Conservation (phyloP, 441 rosid genomes). For the Syzygium malaccense region DNA sequence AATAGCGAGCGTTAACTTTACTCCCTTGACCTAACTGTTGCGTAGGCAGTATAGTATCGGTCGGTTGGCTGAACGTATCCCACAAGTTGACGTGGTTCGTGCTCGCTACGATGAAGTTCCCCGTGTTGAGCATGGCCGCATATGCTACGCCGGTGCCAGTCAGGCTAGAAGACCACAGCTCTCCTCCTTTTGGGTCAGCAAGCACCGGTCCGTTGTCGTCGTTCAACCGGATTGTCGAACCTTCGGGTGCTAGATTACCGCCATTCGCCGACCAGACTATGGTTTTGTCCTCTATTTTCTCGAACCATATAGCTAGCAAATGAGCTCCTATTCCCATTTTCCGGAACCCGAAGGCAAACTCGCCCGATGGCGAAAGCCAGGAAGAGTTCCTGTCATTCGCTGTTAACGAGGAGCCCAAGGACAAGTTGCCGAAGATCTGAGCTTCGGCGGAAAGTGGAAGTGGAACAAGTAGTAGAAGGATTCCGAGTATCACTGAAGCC, state of each 20-base stretch:
- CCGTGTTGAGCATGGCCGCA: conserved; percentile 16
- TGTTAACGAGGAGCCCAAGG: neutral
- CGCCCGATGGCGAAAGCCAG: neutral
- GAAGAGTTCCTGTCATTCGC: neutral
- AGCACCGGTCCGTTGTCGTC: conserved; percentile 7
- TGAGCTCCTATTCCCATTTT: neutral
- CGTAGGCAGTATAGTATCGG: conserved; percentile 18
- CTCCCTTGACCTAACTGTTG: neutral
- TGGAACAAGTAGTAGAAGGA: too few relatives aligned
- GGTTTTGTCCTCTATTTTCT: conserved; percentile 19
- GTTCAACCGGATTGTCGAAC: conserved; percentile 5
- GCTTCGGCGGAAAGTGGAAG: too few relatives aligned
- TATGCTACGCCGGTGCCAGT: neutral
- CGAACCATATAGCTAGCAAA: conserved; percentile 24
- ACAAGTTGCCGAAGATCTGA: neutral
- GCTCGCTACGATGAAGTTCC: conserved; percentile 7
- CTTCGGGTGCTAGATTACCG: conserved; percentile 6
- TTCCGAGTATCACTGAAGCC: too few relatives aligned
- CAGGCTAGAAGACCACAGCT: neutral
- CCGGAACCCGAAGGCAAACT: neutral
- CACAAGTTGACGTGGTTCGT: neutral
- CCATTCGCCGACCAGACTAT: conserved; percentile 21
- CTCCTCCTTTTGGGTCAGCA: neutral
- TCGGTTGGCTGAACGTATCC: conserved; percentile 16
- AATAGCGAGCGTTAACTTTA: neutral